Base-by-base conservation (phyloP, 2,329 filamentous ascomycete genomes). In the Cladophialophora immunda region DNA sequence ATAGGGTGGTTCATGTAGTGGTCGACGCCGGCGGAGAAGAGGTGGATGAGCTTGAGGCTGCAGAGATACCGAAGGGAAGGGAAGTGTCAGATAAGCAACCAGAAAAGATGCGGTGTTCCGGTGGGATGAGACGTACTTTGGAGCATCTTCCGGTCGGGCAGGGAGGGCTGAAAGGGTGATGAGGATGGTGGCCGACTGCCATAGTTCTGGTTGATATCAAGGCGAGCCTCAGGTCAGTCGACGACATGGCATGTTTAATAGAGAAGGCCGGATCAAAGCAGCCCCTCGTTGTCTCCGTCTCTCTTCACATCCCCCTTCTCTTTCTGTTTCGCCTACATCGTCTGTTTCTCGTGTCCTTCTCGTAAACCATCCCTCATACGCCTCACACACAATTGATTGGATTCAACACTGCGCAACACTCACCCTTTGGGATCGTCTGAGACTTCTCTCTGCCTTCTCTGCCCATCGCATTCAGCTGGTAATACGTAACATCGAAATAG, bases 11-110 rank as follows among this genome's bases (percentile, higher is more conserved):
- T 73, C 41, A 82, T 73, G 25, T 87, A 73, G 64, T 85, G 83
- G 72, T 89, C 87, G 55, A 84, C 81, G 1, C 87, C 87, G 7
- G 87, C 87, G 9, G 84, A 86, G 70, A 85, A 80, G 67, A 87
- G 81, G 64, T 89, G 87, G 59, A 89, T 82, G 58, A 87, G 74
- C 68, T 84, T 80, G 22, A 81, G 71, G 38, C 70, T 67, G 55
- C 3, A 81, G 81, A 1, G 13, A 27, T 9, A 59, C 15, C 25
- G 56, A 2, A 29, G 38, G n/a, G 36, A 29, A n/a, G 30, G 9
- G n/a, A n/a, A n/a, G n/a, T n/a, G n/a, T n/a, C n/a, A 11, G 17
- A 4, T 19, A 15, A 22, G 34, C 27, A 38, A 38, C 17, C 41
- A 52, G 41, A 41, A 27, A 41, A 52, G 56, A 19, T 52, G 58